A percentile compares a stretch with the other conserved stretches of the same genome.
These are phyloP conservation scores for Dothiorella sarmentorum DNA, from an alignment of 2,329 filamentous ascomycete species.

Conservation along the genomic window DNA sequence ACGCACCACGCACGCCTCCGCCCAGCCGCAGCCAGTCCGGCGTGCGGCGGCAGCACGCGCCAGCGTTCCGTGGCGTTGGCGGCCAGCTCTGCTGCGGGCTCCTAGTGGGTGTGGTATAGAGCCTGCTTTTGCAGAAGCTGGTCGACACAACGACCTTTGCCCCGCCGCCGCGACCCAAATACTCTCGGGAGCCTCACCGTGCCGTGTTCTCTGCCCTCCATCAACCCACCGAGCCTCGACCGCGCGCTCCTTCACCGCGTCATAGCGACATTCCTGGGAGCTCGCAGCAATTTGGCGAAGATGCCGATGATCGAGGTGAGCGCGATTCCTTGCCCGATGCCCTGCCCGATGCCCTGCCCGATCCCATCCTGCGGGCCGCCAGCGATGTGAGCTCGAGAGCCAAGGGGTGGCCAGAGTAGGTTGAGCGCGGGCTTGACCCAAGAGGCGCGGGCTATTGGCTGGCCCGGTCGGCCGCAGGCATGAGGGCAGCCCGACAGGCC, in stretches of 20 bases:
- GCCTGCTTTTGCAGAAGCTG: background rate
- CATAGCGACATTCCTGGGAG: constrained; percentile 9
- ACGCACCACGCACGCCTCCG: background rate
- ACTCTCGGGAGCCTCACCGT: constrained; percentile 12
- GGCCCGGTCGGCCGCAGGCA: background rate
- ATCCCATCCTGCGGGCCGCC: constrained; percentile 1
- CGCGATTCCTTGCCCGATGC: background rate
- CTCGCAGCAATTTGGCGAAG: background rate
- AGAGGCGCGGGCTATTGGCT: constrained; percentile 10
- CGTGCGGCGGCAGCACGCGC: background rate
- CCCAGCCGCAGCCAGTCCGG: background rate
- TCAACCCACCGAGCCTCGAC: background rate
- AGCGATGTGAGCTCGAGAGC: background rate
- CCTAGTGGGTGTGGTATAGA: constrained; percentile 5
- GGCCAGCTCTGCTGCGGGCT: constrained; percentile 3
- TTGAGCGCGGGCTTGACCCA: constrained; percentile 5
- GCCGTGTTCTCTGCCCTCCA: no score
- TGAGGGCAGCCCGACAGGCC: background rate
- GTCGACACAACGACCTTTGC: background rate
- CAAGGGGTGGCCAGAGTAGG: background rate
- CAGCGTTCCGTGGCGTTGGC: constrained; percentile 6
- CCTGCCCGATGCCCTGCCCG: constrained; percentile 3
- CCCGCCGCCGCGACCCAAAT: constrained; percentile 7
- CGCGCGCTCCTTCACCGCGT: background rate
- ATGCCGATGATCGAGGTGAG: constrained; percentile 20